Evolutionary conservation across 257 asterid genomes (phyloP).

Genomic region (Nyctanthes arbortristis): DNA sequence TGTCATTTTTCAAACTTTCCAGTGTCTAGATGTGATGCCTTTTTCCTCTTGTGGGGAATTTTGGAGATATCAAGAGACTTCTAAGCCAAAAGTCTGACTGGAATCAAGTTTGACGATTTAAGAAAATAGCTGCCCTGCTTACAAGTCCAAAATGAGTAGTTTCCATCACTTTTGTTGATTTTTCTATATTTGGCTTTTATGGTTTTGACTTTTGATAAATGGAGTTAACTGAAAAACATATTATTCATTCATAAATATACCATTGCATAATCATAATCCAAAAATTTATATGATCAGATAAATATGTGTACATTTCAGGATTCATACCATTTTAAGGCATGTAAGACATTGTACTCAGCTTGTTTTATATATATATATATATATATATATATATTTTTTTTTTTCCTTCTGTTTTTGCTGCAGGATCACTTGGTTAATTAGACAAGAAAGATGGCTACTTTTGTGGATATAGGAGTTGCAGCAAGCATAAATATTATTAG

Average conservation of each 20-base stretch:
- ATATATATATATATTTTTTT: not conserved
- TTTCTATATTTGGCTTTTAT: not conserved
- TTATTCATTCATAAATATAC: not conserved
- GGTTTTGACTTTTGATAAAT: not conserved
- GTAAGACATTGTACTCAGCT: not conserved
- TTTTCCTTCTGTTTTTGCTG: not conserved
- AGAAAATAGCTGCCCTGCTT: too few relatives aligned
- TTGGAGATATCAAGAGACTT: too few relatives aligned
- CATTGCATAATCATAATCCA: not conserved
- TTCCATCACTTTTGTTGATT: not conserved
- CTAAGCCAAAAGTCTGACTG: too few relatives aligned
- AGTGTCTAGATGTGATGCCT: too few relatives aligned
- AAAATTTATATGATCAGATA: not conserved
- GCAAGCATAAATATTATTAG: slow-evolving; percentile 76
- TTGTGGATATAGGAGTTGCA: slow-evolving; percentile 85
- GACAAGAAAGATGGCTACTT: slow-evolving; percentile 71
- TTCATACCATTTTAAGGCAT: not conserved
- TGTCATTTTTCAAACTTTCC: too few relatives aligned
- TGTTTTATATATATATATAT: too few relatives aligned
- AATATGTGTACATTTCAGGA: not conserved
- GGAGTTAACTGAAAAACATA: not conserved
- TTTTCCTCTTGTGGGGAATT: too few relatives aligned
- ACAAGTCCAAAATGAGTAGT: too few relatives aligned
- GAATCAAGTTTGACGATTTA: too few relatives aligned
- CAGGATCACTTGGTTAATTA: slow-evolving; percentile 22